These are phyloP conservation scores for Nakaseomyces kungkrabaensis DNA, from an alignment of 1,139 yeast species.

Conservation along the genomic window DNA sequence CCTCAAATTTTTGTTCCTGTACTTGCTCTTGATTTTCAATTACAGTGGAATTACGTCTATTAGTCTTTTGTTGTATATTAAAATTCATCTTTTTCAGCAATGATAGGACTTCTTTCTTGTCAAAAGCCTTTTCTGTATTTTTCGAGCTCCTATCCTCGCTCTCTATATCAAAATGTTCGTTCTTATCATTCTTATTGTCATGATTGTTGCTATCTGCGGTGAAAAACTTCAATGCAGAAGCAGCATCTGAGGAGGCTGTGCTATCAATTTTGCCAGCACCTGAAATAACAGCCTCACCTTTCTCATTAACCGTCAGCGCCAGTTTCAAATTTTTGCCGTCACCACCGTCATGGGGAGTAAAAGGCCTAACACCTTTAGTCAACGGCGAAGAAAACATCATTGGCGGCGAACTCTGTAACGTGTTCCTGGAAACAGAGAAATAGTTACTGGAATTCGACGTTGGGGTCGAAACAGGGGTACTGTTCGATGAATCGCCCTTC, in stretches of 20 bases:
- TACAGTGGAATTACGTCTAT: not conserved
- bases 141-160: not conserved
- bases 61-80: not conserved
- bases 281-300: conserved; percentile 20
- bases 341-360: conserved; percentile 7
- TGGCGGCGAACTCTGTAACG: conserved; percentile 17
- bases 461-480: conserved; percentile 13
- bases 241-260: not conserved
- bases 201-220: not conserved
- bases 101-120: conserved; percentile 18
- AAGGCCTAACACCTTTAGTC: not conserved
- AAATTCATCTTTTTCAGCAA: conserved; percentile 21
- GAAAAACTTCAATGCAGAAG: not conserved
- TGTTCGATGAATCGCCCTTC: conserved; percentile 4
- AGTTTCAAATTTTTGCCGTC: conserved; percentile 4
- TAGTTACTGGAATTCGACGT: conserved; percentile 11
- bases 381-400: conserved; percentile 7
- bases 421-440: conserved; percentile 15
- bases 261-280: conserved; percentile 4
- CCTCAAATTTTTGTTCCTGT: conserved; percentile 1
- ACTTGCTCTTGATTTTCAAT: not conserved
- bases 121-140: conserved; percentile 2
- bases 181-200: not conserved
- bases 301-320: conserved; percentile 17
- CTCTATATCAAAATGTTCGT: not conserved